Evolutionary conservation across 768 basidiomycete species (phyloP), one percentile per base, ranked within the genome.

Genomic region (Panaeolus cyanescens): DNA sequence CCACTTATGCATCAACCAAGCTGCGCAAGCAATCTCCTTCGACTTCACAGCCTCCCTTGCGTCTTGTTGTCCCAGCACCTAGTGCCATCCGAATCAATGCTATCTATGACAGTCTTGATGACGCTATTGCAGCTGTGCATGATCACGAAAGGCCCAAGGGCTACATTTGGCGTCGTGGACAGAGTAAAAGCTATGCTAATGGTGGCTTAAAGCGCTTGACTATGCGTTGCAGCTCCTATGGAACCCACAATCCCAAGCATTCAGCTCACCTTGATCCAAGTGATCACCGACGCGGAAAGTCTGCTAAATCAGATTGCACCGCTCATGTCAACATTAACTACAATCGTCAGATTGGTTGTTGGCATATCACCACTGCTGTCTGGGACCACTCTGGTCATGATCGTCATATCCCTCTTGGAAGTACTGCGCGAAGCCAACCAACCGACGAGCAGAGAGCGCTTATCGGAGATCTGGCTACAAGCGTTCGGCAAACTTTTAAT

Each of bases 371-470:
- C 1, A 1, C 55, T 5, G 54, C 60, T 17, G 59, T 61, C 8
- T 65, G 55, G 42, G 42, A 55, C 1, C 75, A 76, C 42, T 73
- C 74, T 55, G 74, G 74, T 55, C 73, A 76, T 59, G 55, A 33
- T 12, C 72, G 56, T 10, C 36, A 56, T 7, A 62, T 73, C 55
- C 70, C 67, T 0, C 39, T 31, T 3, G 71, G 68, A 17, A 71
- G 65, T 5, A 17, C 28, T 1, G 50, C 59, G 2, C 61, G 37
- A 6, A 61, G 54, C 0, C 65, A 58, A 19, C 68, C 73, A 1
- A 74, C 71, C 3, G 32, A 60, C 10, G 53, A 58, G 6, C 67
- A 74, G 42, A 56, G 59, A 4, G 50, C 58, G 0, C 15, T 65
- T 31, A 64, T 69, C 13, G 55, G 42, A 20, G 19, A 34, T 9